A percentile compares a stretch with the other conserved stretches of the same genome.
Evolutionary conservation across 148 eudicot genomes (phyloP).

Genomic region (Cornus florida): DNA sequence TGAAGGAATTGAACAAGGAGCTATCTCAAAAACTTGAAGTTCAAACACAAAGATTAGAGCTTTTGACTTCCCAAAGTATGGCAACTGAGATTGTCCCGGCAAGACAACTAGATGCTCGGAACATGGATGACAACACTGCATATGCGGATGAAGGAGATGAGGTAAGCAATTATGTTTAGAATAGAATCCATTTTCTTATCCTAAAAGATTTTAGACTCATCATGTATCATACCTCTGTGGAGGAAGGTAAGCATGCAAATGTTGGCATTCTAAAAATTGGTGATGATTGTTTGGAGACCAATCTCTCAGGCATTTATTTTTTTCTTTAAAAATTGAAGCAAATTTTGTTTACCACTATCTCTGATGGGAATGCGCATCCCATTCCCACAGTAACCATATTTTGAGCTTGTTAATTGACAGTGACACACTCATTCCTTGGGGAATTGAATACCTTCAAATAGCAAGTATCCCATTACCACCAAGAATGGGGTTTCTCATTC

Average conservation of each 20-base stretch:
- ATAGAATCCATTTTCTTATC: not conserved
- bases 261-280: not conserved
- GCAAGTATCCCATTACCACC: too few relatives aligned
- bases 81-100: slow-evolving; percentile 45
- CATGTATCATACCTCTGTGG: not conserved
- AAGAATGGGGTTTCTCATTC: too few relatives aligned
- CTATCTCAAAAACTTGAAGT: slow-evolving; percentile 78
- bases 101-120: slow-evolving; percentile 46
- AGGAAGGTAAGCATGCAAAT: not conserved
- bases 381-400: too few relatives aligned
- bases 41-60: slow-evolving; percentile 96
- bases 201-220: not conserved
- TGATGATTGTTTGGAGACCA: not conserved
- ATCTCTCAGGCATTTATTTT: not conserved
- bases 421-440: too few relatives aligned
- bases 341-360: too few relatives aligned
- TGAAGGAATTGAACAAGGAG: slow-evolving; percentile 85
- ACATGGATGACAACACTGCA: slow-evolving; percentile 48
- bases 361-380: too few relatives aligned
- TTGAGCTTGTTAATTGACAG: too few relatives aligned
- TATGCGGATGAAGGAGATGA: slow-evolving; percentile 99
- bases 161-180: slow-evolving; percentile 39
- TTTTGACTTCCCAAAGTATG: slow-evolving; percentile 89
- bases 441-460: too few relatives aligned
- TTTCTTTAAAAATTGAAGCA: too few relatives aligned